Base-by-base conservation (phyloP, 2,329 filamentous ascomycete species). In the Trichoderma endophyticum region DNA sequence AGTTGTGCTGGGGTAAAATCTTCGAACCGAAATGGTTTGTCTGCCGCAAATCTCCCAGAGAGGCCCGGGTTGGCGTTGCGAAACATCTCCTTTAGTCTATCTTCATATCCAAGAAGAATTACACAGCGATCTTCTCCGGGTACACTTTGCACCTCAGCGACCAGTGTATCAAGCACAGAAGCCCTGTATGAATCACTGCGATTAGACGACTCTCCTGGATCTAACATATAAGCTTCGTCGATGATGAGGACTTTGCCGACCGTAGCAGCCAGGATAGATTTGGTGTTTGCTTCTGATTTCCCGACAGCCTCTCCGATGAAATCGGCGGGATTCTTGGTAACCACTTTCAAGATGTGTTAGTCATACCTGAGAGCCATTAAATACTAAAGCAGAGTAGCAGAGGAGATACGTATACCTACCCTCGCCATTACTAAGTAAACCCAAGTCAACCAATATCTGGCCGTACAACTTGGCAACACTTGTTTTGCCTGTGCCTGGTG, bases 401-500 rank as follows among this genome's bases (percentile, higher is more conserved):
- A 48, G 12, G 21, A 6, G 18, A n/a, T 30, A 15, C 21, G 2
- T 24, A 30, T 43, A 59, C 64, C 8, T 6, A 68, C 64, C 64
- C 12, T 67, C 48, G 21, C 0, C 84, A 84, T 0, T 83, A 83
- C 0, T 87, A 0, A 95, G 81, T 36, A 94, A 87, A 0, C 91
- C 91, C 84, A 94, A 87, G 75, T 94, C 89, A 76, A 92, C 94
- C 76, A 88, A 94, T 0, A 95, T 83, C 73, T 93, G 87, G 3
- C 92, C 92, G 85, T 95, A 92, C 73, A 90, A 91, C n/a, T 86
- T 83, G 0, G 93, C 93, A 0, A 84, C 93, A 0, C 89, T 90
- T 0, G 92, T 93, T 77, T 94, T 94, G 0, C 92, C 92, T 0
- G 92, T 94, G 0, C 89, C 90, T 15, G 90, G 89, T 0, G 82